phyloP scores from a whole-genome alignment of 2,329 filamentous ascomycete species.

The Colletotrichum navitas region DNA sequence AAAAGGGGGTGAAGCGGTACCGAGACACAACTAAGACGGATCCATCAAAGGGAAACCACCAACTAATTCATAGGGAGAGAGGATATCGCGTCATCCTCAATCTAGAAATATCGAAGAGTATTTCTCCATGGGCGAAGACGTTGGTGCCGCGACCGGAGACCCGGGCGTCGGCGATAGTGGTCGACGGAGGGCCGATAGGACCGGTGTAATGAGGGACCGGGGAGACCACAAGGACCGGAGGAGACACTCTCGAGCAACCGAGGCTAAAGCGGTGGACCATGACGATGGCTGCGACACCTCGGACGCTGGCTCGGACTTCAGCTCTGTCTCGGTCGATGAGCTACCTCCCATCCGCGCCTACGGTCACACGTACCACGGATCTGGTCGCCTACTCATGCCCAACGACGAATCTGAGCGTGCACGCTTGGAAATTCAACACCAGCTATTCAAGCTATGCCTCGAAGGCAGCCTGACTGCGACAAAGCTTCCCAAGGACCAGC shows the following conservation, averaged over 20 bases:
- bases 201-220: slow-evolving; percentile 9
- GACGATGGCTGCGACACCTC: slow-evolving; percentile 47
- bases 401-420: slow-evolving; percentile 52
- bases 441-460: slow-evolving; percentile 53
- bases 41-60: not conserved
- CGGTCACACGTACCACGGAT: slow-evolving; percentile 54
- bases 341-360: slow-evolving; percentile 51
- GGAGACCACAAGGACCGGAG: slow-evolving; percentile 28
- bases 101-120: no score
- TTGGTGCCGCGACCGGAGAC: slow-evolving; percentile 25
- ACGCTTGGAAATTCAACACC: slow-evolving; percentile 51
- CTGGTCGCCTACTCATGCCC: slow-evolving; percentile 50
- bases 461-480: slow-evolving; percentile 49
- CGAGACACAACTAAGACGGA: not conserved
- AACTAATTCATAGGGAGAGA: not conserved
- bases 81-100: not conserved
- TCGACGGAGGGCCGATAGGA: slow-evolving; percentile 10
- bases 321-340: slow-evolving; percentile 49
- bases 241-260: slow-evolving; percentile 21
- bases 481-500: slow-evolving; percentile 46
- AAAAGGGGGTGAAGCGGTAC: not conserved
- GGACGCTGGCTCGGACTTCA: slow-evolving; percentile 48
- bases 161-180: slow-evolving; percentile 32
- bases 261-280: not conserved
- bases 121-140: slow-evolving; percentile 34